Evolutionary conservation across 2,329 filamentous ascomycete species (phyloP).

Genomic region (Lasiodiplodia sp.): DNA sequence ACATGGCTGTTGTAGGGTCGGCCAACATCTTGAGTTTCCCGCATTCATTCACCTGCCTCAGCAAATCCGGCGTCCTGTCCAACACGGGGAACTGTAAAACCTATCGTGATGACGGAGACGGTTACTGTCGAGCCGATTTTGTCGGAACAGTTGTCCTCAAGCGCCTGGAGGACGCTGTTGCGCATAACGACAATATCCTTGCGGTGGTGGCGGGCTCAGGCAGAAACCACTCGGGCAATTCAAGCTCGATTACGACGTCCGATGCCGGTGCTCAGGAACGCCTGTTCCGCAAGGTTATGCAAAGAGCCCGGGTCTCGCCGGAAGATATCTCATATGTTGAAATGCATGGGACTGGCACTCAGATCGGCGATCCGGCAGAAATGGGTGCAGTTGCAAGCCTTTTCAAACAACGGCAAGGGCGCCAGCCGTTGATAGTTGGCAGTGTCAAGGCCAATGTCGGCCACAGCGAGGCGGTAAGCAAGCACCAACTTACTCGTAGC

Average conservation of each 20-base stretch:
- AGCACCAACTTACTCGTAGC: slow-evolving; percentile 63
- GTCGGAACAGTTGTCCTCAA: slow-evolving; percentile 79
- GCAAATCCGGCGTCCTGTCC: slow-evolving; percentile 79
- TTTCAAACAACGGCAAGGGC: slow-evolving; percentile 63
- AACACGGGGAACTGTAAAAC: slow-evolving; percentile 80
- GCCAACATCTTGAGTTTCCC: slow-evolving; percentile 81
- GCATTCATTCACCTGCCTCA: slow-evolving; percentile 78
- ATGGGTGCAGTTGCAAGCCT: slow-evolving; percentile 76
- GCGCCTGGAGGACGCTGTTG: slow-evolving; percentile 77
- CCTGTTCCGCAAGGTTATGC: slow-evolving; percentile 73
- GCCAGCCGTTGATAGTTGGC: slow-evolving; percentile 59
- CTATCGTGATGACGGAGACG: slow-evolving; percentile 81
- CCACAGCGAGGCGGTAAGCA: slow-evolving; percentile 62
- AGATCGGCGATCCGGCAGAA: slow-evolving; percentile 83
- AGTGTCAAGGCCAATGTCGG: slow-evolving; percentile 64
- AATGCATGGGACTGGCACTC: slow-evolving; percentile 89
- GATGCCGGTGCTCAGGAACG: slow-evolving; percentile 78
- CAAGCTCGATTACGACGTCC: slow-evolving; percentile 83
- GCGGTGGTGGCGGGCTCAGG: slow-evolving; percentile 76
- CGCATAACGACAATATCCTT: slow-evolving; percentile 74
- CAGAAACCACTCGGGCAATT: slow-evolving; percentile 83
- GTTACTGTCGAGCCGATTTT: slow-evolving; percentile 83
- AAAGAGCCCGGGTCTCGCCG: slow-evolving; percentile 76
- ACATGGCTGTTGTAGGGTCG: slow-evolving; percentile 81
- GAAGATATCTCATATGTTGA: slow-evolving; percentile 83